Base-by-base conservation (phyloP, 1,139 yeast species). In the Taphrina deformans region DNA sequence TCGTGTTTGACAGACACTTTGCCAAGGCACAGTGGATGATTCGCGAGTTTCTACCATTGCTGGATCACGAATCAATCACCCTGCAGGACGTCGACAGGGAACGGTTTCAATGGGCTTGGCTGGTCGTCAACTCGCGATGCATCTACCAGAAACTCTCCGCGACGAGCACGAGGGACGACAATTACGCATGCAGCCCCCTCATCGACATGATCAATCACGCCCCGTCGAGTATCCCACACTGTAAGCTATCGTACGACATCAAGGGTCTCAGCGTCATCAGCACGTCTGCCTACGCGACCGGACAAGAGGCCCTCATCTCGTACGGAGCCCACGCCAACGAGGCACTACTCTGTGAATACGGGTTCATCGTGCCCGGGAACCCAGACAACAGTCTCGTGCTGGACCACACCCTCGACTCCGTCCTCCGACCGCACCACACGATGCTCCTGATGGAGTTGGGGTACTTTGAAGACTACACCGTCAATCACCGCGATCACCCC, bases 201-300 rank as follows among this genome's bases (percentile, higher is more conserved):
- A 56, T 65, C n/a, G 67, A 65, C 59, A 58, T 60, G 59, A 48
- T 65, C 61, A 65, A 65, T 31, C 67, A 65, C 60, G 60, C 50
- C 7, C 55, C 59, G 3, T 48, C 58, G 16, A 41, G 40, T 12
- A 44, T 41, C 10, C 44, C 62, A 14, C 59, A 46, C 55, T 45
- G 58, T 26, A 35, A 44, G 14, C 33, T 55, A 10, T 31, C 51
- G 21, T 61, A 61, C 48, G 59, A 53, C 27, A 48, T 33, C 24
- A 27, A 21, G 23, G 65, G 65, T 16, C 27, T 65, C 26, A 44
- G 44, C 14, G 62, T 65, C 3, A 44, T 38, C 23, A 48, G 61
- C 10, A 48, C 48, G 16, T 52, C 58, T 18, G 7, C 65, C 10
- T 60, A 60, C 33, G 23, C 26, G 14, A 45, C 46, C 14, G 65